Base-by-base conservation (phyloP, 2,329 filamentous ascomycete species). In the Paracorniculantispora psalliotae region DNA sequence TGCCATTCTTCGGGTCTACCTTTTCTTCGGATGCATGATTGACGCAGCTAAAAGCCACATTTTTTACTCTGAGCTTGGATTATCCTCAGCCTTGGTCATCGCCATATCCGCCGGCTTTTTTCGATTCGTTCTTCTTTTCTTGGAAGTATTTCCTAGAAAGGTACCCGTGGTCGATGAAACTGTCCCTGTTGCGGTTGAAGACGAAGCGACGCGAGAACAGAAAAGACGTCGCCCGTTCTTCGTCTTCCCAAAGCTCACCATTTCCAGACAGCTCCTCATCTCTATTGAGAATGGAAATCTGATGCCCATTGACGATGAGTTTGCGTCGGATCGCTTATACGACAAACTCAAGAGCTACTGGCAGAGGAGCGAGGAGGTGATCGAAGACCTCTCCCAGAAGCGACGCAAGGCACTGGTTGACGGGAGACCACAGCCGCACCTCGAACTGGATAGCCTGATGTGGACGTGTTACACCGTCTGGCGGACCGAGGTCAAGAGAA, bases 201-300 rank as follows among this genome's bases (percentile, higher is more conserved):
- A 57, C 5, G 46, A 50, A 35, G 15, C 46, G 25, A 6, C 19
- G 3, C 35, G 13, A 13, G 26, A 37, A 21, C 19, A 49, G 25
- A 33, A n/a, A 15, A 43, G n/a, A 17, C 55, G 47, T 13, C 33
- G 54, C 7, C 46, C 55, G 13, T 57, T 19, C 19, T 50, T 57
- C 19, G 26, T 57, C 2, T 51, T 35, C 15, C 55, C 55, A 3
- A 7, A 2, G 9, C 47, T 48, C 9, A 33, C 19, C 26, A 26
- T 57, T 26, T 35, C 46, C 25, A 41, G 46, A n/a, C 46, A 57
- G 35, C 55, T 57, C 35, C 55, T 46, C 35, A 57, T 57, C n/a
- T 43, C 55, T 7, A 57, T 57, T 26, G 44, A 57, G 19, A 57
- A 57, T 37, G 55, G 55, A 23, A 57, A 51, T 26, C 46, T 57